Evolutionary conservation across 2,329 filamentous ascomycete genomes (phyloP), one percentile per base, ranked within the genome.

Genomic region (Paraphaeosphaeria sporulosa): DNA sequence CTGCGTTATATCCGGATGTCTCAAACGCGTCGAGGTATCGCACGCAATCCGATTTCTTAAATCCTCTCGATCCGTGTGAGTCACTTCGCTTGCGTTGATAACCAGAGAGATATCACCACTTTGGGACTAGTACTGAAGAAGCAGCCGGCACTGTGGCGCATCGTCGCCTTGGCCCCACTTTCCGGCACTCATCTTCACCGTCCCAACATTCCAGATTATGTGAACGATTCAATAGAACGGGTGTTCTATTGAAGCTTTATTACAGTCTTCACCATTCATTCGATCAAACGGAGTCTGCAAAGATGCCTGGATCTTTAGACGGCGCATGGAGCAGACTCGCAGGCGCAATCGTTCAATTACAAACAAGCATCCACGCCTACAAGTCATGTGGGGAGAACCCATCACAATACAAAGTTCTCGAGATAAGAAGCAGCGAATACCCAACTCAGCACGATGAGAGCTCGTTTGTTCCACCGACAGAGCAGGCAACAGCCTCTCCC

Each of bases 311-410:
- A 27, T 4, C 34, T 30, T 15, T 43, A 42, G 23, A 42, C n/a
- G 50, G 36, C 25, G 36, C 21, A 12, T 43, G 36, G 50, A 43
- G n/a, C 21, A 42, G 23, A 12, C 50, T 53, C 34, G 43, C 50
- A n/a, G 50, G 23, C 21, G 36, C 50, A 42, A 53, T 53, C 23
- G 15, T 53, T n/a, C 50, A 53, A 42, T 17, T 53, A 30, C 36
- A 53, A 42, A 30, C 13, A 13, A 53, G 50, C 50, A 53, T 53
- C 10, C 34, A 30, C 23, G 50, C 38, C 50, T 53, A 53, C 17
- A 27, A 23, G 17, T 36, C 21, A 17, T 30, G 2, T 23, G 36
- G 13, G n/a, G 21, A 42, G 15, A 13, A 42, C 9, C 13, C 48
- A 32, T 21, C 44, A 27, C 44, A 47, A 15, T 30, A 47, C 23